Evolutionary conservation across 805 yeast genomes (phyloP).

Genomic region (Jamesozyma hellenica): DNA sequence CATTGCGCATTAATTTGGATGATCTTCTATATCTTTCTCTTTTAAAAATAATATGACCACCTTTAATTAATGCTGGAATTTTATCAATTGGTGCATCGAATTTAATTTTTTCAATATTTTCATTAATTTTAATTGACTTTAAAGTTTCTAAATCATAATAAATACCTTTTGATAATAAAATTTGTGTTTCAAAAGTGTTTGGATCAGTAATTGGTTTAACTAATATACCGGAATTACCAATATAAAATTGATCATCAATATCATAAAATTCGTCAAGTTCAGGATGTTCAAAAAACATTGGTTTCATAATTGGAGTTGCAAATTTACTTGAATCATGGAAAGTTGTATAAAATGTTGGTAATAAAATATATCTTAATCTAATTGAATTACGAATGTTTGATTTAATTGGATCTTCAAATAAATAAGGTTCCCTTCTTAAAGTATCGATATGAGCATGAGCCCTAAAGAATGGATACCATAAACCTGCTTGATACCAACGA

Average conservation of each 20-base stretch:
- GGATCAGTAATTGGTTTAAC: conserved; percentile 72
- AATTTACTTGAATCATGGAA: conserved; percentile 51
- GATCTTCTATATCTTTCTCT: conserved; percentile 76
- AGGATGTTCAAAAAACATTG: conserved; percentile 52
- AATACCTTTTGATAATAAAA: conserved; percentile 37
- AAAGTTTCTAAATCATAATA: conserved; percentile 47
- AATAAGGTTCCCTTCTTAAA: conserved; percentile 86
- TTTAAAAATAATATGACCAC: conserved; percentile 65
- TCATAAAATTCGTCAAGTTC: conserved; percentile 34
- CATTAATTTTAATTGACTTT: conserved; percentile 21
- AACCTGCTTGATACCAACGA: conserved; percentile 94
- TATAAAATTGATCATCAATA: conserved; percentile 74
- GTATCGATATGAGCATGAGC: conserved; percentile 96
- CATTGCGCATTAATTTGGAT: conserved; percentile 58
- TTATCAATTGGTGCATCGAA: conserved; percentile 42
- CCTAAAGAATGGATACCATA: conserved; percentile 93
- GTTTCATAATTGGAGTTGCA: conserved; percentile 66
- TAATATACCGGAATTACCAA: conserved; percentile 61
- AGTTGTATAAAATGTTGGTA: conserved; percentile 73
- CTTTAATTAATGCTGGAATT: conserved; percentile 63
- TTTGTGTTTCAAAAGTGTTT: conserved; percentile 31
- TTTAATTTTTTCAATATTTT: conserved; percentile 14
- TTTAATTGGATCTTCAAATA: conserved; percentile 66
- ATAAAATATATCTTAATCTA: conserved; percentile 57
- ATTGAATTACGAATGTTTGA: conserved; percentile 60